Conservation (phyloP, 192 early-diverging fungal species). For the Coemansia sp. region DNA sequence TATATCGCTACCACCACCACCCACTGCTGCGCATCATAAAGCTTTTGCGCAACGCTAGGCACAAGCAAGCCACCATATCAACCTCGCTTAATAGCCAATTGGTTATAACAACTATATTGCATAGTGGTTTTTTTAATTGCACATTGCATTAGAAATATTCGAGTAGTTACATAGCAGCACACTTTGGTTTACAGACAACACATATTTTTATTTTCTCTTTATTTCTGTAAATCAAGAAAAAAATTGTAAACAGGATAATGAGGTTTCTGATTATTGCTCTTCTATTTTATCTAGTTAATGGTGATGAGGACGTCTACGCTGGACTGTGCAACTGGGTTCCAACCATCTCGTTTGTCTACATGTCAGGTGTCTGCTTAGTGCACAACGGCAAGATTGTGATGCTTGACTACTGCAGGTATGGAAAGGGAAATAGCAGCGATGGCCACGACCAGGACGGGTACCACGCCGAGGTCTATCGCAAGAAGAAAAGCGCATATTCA, state of each 20-base stretch:
- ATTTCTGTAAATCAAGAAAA: neutral
- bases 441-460: constrained; percentile 5
- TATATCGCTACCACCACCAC: too few relatives aligned
- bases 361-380: constrained; percentile 2
- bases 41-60: neutral
- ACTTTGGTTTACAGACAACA: neutral
- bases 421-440: constrained; percentile 1
- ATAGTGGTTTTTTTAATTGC: neutral
- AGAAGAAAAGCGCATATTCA: constrained; percentile 2
- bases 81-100: neutral
- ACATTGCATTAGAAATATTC: neutral
- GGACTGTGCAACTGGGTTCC: constrained; percentile 3
- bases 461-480: constrained; percentile 2
- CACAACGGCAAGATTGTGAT: neutral
- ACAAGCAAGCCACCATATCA: neutral
- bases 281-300: neutral
- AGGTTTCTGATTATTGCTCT: neutral
- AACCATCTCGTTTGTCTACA: constrained; percentile 1
- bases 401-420: constrained; percentile 1
- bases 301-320: neutral
- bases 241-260: neutral
- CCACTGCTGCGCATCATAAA: too few relatives aligned
- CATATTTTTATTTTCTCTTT: neutral
- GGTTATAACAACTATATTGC: neutral
- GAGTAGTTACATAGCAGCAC: neutral